Conservation (phyloP, 768 basidiomycete genomes). For the Mycena albidolilacea region DNA sequence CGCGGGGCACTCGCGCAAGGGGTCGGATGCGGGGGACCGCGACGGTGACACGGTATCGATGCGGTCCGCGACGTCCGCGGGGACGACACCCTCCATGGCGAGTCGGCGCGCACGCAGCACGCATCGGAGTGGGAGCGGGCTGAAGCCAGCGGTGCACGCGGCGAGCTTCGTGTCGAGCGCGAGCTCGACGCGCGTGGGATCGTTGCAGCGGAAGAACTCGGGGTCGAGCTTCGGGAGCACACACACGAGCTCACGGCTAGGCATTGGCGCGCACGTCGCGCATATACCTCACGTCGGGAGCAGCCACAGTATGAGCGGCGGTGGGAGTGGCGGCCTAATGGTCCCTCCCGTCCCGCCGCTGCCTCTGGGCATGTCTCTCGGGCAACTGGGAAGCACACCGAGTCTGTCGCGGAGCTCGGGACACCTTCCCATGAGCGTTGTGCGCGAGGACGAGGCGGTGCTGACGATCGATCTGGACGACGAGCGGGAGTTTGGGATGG, state of each 20-base stretch:
- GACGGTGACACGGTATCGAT: conserved; percentile 69
- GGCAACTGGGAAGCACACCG: conserved; percentile 35
- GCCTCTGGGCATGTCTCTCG: conserved; percentile 38
- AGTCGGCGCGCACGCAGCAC: conserved; percentile 53
- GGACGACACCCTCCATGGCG: conserved; percentile 63
- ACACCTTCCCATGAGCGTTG: conserved; percentile 66
- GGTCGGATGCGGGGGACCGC: conserved; percentile 57
- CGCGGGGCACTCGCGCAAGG: conserved; percentile 49
- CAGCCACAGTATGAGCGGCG: conserved; percentile 31
- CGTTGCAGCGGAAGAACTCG: conserved; percentile 71
- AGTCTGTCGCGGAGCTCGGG: conserved; percentile 68
- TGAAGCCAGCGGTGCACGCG: conserved; percentile 46
- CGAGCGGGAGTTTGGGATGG: conserved; percentile 61
- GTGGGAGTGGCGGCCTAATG: conserved; percentile 16
- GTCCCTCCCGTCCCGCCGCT: conserved; percentile 45
- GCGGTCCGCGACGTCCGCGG: conserved; percentile 66
- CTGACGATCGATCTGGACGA: conserved; percentile 49
- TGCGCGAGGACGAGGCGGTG: conserved; percentile 63
- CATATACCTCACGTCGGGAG: no score
- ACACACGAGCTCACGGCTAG: conserved; percentile 53
- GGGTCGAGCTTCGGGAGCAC: conserved; percentile 66
- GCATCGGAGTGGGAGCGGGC: conserved; percentile 24
- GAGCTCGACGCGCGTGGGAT: conserved; percentile 51
- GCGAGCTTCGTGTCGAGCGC: conserved; percentile 26
- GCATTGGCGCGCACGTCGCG: conserved; percentile 41